Percentiles rank a stretch among this genome's conserved stretches.
Evolutionary conservation across 352 stramenopile species (phyloP).

Genomic region (Thalassiosira exigua): DNA sequence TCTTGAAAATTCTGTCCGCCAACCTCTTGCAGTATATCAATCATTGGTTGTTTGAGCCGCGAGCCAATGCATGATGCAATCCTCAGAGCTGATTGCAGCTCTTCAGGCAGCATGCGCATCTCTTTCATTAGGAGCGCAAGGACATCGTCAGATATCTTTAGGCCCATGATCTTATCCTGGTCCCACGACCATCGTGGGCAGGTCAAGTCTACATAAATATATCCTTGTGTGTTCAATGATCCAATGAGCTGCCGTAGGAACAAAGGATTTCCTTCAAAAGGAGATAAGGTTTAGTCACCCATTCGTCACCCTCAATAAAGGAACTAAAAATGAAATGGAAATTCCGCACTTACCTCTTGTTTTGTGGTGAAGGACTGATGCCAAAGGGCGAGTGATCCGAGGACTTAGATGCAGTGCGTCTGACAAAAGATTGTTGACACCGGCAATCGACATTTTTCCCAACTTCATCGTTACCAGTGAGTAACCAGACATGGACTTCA

Average conservation of each 20-base stretch:
- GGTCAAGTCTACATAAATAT: conserved; percentile 2
- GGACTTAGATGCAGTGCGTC: conserved; percentile 15
- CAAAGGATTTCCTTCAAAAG: conserved; percentile 22
- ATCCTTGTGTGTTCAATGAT: conserved; percentile 3
- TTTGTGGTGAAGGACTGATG: conserved; percentile 6
- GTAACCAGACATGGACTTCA: too few relatives aligned
- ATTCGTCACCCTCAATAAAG: too few relatives aligned
- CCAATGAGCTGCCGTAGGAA: conserved; percentile 11
- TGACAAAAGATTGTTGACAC: conserved; percentile 30
- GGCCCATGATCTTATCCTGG: conserved; percentile 17
- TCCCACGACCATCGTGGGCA: conserved; percentile 23
- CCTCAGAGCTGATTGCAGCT: conserved; percentile 27
- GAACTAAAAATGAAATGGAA: too few relatives aligned
- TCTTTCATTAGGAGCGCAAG: conserved; percentile 29
- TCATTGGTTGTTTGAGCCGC: conserved; percentile 10
- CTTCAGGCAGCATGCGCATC: conserved; percentile 19
- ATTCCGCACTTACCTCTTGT: too few relatives aligned
- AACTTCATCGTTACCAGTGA: conserved; percentile 10
- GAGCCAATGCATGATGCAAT: conserved; percentile 38
- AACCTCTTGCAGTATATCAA: conserved; percentile 29
- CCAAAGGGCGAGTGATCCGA: conserved; percentile 5
- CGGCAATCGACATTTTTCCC: neutral
- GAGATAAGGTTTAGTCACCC: too few relatives aligned
- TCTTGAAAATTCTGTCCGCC: conserved; percentile 1
- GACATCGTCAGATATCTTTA: conserved; percentile 42